Percentiles rank a stretch among this genome's conserved stretches.
phyloP scores from a whole-genome alignment of 768 basidiomycete genomes.

The Podaxis sp. region DNA sequence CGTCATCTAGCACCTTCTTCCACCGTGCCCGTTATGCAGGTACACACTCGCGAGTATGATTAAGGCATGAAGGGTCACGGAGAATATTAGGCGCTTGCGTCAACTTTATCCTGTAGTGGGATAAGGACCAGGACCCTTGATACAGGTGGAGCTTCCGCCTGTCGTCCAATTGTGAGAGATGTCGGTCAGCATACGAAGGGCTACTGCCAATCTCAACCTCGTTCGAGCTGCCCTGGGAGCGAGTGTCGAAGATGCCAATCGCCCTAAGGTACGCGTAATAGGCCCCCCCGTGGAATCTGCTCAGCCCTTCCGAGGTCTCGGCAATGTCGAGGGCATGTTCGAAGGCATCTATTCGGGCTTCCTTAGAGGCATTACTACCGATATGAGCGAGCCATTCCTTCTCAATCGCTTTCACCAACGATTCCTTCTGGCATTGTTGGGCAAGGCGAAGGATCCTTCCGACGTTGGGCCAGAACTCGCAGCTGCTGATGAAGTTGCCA shows the following conservation, averaged over 20 bases:
- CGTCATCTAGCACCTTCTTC: not conserved
- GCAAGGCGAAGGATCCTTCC: not conserved
- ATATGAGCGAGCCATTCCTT: not conserved
- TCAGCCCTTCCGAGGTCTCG: not conserved
- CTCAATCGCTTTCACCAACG: not conserved
- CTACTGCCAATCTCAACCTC: not conserved
- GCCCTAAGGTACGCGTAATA: conserved; percentile 1
- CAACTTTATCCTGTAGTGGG: not conserved
- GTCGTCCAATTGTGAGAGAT: not conserved
- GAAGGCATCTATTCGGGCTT: not conserved
- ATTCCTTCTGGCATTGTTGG: not conserved
- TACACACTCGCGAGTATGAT: not conserved
- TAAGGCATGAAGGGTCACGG: not conserved
- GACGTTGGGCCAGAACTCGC: not conserved
- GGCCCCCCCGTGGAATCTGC: not conserved
- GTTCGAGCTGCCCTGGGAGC: not conserved
- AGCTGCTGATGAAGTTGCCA: not conserved
- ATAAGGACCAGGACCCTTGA: not conserved
- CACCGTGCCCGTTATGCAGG: not conserved
- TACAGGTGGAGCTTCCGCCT: not conserved
- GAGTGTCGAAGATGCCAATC: not conserved
- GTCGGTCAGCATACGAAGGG: not conserved
- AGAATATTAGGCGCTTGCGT: not conserved
- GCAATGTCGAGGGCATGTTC: not conserved
- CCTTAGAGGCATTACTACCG: not conserved